Base-by-base conservation (phyloP, 352 stramenopile species). In the Peronospora belbahrii region DNA sequence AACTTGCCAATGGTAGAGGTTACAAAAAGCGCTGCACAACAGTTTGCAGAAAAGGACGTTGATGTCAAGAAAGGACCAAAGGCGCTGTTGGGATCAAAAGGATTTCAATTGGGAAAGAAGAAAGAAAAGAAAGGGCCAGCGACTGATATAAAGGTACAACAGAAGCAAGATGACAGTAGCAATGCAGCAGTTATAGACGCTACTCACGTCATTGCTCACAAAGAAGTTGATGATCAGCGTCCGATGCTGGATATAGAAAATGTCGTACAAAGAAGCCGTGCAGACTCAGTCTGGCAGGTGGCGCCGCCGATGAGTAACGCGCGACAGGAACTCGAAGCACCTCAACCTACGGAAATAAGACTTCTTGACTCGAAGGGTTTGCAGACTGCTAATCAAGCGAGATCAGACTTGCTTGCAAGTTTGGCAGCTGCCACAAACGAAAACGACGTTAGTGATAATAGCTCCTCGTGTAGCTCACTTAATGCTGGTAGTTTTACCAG, bases 261-360 rank as follows among this genome's bases (percentile, higher is more conserved):
- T 13, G 54, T 70, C 23, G 6, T 7, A 27, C 23, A 78, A 39
- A 55, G 55, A 30, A 56, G 33, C 8, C 64, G 64, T 30, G 56
- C 42, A 14, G 64, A 75, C 46, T 73, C 65, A 35, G 68, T 64
- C 44, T 74, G 64, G 61, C 61, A 65, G 14, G 51, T 64, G 5
- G 51, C 60, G 0, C 17, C 52, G 6, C 27, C 31, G 2, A 56
- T 49, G 22, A 32, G 27, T 22, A 45, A 44, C 8, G 14, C 8
- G 19, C 56, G 5, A 7, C 20, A 49, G 32, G 51, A 52, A 14
- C 28, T 22, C 1, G 25, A 54, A 32, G 32, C 31, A 10, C 38
- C 42, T 20, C 28, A 52, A 4, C 24, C 31, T 7, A 25, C 25
- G 1, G n/a, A 31, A 23, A 34, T 66, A 6, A 32, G 39, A 13